Evolutionary conservation across 345 rosid species (phyloP).

Genomic region (Hevea brasiliensis): DNA sequence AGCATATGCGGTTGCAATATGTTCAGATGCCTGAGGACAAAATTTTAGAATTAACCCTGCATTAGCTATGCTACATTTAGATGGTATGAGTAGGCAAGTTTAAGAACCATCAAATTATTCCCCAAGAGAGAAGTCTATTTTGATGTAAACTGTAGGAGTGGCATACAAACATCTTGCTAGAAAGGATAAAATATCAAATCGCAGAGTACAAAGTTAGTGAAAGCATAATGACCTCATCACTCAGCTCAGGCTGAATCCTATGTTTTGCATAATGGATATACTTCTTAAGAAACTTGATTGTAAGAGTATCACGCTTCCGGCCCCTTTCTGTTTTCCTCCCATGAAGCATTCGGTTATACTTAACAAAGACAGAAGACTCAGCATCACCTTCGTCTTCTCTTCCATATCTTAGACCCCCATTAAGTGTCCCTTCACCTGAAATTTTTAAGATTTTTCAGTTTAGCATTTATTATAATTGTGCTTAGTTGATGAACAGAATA

Average conservation of each 20-base stretch:
- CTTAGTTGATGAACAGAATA: slow-evolving; percentile 2
- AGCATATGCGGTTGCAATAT: slow-evolving; percentile 88
- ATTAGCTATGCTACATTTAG: slow-evolving; percentile 10
- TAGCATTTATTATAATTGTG: not conserved
- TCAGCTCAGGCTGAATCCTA: slow-evolving; percentile 86
- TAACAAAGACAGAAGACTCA: slow-evolving; percentile 81
- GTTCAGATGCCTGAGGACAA: slow-evolving; percentile 76
- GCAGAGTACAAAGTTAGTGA: not conserved
- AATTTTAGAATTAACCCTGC: slow-evolving; percentile 14
- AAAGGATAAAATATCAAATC: not conserved
- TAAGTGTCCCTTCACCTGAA: slow-evolving; percentile 60
- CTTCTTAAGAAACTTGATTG: slow-evolving; percentile 86
- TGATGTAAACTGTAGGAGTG: not conserved
- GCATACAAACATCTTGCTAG: not conserved
- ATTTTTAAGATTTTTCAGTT: slow-evolving; percentile 23
- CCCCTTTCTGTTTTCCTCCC: slow-evolving; percentile 73
- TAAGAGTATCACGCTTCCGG: slow-evolving; percentile 72
- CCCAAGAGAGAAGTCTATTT: not conserved
- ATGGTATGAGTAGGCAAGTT: slow-evolving; percentile 1
- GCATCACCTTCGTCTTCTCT: slow-evolving; percentile 79
- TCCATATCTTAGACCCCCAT: slow-evolving; percentile 62
- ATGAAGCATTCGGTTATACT: slow-evolving; percentile 86
- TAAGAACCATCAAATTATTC: not conserved
- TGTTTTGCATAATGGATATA: slow-evolving; percentile 97
- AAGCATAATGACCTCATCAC: slow-evolving; percentile 69